These are phyloP conservation scores for Rhamnella rubrinervis DNA, from an alignment of 331 rosid species.

Conservation along the genomic window DNA sequence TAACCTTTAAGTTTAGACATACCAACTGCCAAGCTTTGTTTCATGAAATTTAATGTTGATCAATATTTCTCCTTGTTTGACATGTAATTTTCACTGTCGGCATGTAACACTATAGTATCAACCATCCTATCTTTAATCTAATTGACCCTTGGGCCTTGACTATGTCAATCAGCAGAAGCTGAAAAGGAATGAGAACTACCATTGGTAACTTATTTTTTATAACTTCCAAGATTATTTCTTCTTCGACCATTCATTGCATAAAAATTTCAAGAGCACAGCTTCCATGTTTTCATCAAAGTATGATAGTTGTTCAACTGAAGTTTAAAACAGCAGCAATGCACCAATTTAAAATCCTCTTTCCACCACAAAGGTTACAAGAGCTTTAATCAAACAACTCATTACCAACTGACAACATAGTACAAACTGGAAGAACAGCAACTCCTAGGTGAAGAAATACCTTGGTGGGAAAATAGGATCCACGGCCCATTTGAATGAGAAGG, in stretches of 20 bases:
- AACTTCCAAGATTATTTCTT: neutral
- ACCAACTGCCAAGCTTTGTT: neutral
- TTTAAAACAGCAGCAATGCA: neutral
- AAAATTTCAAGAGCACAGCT: neutral
- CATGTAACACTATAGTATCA: neutral
- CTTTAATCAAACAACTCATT: neutral
- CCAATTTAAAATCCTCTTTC: neutral
- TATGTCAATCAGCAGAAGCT: neutral
- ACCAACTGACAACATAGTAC: neutral
- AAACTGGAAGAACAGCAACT: neutral
- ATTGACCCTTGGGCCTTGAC: neutral
- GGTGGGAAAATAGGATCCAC: constrained; percentile 66
- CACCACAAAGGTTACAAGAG: neutral
- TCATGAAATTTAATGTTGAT: neutral
- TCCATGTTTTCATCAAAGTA: neutral
- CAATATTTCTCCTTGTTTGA: too few relatives aligned
- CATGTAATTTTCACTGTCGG: too few relatives aligned
- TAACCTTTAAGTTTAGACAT: neutral
- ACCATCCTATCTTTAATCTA: neutral
- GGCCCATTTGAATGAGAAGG: constrained; percentile 76
- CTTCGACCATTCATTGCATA: neutral
- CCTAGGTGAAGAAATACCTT: constrained; percentile 37
- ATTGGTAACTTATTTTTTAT: neutral
- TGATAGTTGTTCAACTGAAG: neutral
- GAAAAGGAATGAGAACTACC: neutral